A percentile compares a stretch with the other conserved stretches of the same genome.
Conservation (phyloP, 495 filamentous ascomycete species). For the Penicillium roqueforti region DNA sequence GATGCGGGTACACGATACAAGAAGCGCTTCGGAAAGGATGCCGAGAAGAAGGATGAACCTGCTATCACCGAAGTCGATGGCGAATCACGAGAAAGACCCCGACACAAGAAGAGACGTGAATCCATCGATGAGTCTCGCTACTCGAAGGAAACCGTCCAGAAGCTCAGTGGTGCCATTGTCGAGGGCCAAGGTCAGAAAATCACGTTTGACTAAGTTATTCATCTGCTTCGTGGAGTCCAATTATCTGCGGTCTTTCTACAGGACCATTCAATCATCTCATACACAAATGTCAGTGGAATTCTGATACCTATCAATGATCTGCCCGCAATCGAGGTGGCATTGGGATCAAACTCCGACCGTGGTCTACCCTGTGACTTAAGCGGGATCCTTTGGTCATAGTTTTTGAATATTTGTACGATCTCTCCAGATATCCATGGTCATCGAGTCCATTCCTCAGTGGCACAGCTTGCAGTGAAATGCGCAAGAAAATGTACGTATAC, state of each 20-base stretch:
- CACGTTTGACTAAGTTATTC: slow-evolving; percentile 60
- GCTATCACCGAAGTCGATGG: slow-evolving; percentile 23
- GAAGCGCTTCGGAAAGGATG: slow-evolving; percentile 83
- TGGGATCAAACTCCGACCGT: neutral
- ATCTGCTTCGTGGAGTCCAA: neutral
- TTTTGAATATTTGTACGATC: neutral
- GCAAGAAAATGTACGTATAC: slow-evolving; percentile 6
- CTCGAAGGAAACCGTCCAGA: slow-evolving; percentile 43
- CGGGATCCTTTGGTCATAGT: neutral
- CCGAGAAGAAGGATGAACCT: slow-evolving; percentile 31
- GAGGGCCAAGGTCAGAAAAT: slow-evolving; percentile 78
- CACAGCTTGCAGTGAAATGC: neutral
- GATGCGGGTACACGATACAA: slow-evolving; percentile 81
- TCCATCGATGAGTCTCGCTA: slow-evolving; percentile 38
- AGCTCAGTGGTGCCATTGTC: slow-evolving; percentile 72
- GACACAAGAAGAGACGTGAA: slow-evolving; percentile 24
- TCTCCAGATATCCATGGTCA: neutral
- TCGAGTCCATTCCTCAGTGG: slow-evolving; percentile 1
- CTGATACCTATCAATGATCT: slow-evolving; percentile 1
- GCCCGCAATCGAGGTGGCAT: neutral
- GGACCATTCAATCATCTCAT: neutral
- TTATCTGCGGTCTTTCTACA: neutral
- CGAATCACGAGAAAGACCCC: slow-evolving; percentile 24
- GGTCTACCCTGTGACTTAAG: neutral
- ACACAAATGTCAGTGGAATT: slow-evolving; percentile 2